phyloP scores from a whole-genome alignment of 805 yeast genomes.

The Lachancea kluyveri region DNA sequence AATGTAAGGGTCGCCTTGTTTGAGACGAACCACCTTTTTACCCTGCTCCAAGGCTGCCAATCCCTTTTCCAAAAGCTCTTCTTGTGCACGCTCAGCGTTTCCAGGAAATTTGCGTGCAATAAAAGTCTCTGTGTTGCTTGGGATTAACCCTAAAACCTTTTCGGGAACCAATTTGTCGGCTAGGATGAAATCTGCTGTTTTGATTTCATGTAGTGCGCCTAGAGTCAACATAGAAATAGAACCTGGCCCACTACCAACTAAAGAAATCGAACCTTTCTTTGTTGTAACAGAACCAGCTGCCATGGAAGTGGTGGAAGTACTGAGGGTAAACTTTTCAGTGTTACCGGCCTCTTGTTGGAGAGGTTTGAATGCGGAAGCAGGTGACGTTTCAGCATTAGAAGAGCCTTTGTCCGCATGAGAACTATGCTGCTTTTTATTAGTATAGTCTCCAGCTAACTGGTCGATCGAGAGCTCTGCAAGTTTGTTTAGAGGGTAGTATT shows the following conservation, averaged over 20 bases:
- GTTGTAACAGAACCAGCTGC: too few relatives aligned
- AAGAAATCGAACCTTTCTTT: slow-evolving; percentile 52
- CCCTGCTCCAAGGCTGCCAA: slow-evolving; percentile 59
- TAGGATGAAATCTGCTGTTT: slow-evolving; percentile 73
- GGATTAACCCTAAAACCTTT: slow-evolving; percentile 77
- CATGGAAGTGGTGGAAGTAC: too few relatives aligned
- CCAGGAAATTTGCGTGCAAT: slow-evolving; percentile 96
- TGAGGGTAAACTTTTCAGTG: too few relatives aligned
- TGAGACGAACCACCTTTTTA: slow-evolving; percentile 74
- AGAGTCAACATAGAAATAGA: slow-evolving; percentile 72
- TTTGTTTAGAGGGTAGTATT: slow-evolving; percentile 72
- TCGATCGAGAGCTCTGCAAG: slow-evolving; percentile 55
- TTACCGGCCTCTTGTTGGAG: too few relatives aligned
- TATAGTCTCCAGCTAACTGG: slow-evolving; percentile 15
- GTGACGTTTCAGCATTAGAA: neutral
- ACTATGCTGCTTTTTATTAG: neutral
- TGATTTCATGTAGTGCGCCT: slow-evolving; percentile 78
- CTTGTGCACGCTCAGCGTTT: slow-evolving; percentile 89
- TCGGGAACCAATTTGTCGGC: slow-evolving; percentile 94
- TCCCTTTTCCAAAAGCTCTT: slow-evolving; percentile 72
- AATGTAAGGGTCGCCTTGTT: slow-evolving; percentile 96
- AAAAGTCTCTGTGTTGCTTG: slow-evolving; percentile 63
- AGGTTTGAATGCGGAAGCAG: neutral
- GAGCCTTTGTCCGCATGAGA: neutral
- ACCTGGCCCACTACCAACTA: slow-evolving; percentile 97